Base-by-base conservation (phyloP, 805 yeast species). In the Cyberlindnera petersonii region DNA sequence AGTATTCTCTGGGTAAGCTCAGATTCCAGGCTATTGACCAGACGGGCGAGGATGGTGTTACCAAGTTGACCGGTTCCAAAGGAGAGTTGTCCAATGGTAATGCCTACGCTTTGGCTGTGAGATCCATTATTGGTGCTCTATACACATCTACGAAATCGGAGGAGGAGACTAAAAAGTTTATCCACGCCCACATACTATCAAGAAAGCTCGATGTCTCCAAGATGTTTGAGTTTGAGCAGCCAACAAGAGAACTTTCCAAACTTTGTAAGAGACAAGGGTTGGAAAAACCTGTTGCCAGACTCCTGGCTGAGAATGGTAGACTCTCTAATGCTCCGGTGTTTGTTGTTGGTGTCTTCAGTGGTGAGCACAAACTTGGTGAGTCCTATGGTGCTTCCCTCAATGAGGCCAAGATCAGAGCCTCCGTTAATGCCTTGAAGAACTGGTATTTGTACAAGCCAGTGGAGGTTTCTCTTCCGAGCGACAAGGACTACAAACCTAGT, bases 221-320 rank as follows among this genome's bases (percentile, higher is more conserved):
- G 39, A 73, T 91, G 75, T 83, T 93, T 62, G 77, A 76, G 53
- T 87, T 93, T 60, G 78, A 75, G 51, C 82, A 82, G 57, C 96
- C 98, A 28, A 83, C 91, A 11, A 75, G 93, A 59, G 93, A 89
- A 58, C 70, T 93, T 43, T 74, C 86, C 1, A 75, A 78, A 43
- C 65, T 93, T 35, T 80, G 96, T 55, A 80, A 77, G 40, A 78
- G 89, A 47, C 83, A 89, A 57, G 75, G 77, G 11, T 69, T 91
- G 48, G 74, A 74, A 35, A 73, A 76, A 16, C 96, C 97, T 21
- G 74, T 83, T 5, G 80, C 88, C 33, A 79, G 94, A 58, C 72
- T 93, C 43, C 67, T 93, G 40, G 89, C 95, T 24, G 99, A 93
- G 64, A 84, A 96, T 21, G 99, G 99, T 61, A 77, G 98, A 63